These are phyloP conservation scores for Coniochaeta hoffmannii DNA, from an alignment of 2,329 filamentous ascomycete genomes.

Conservation along the genomic window DNA sequence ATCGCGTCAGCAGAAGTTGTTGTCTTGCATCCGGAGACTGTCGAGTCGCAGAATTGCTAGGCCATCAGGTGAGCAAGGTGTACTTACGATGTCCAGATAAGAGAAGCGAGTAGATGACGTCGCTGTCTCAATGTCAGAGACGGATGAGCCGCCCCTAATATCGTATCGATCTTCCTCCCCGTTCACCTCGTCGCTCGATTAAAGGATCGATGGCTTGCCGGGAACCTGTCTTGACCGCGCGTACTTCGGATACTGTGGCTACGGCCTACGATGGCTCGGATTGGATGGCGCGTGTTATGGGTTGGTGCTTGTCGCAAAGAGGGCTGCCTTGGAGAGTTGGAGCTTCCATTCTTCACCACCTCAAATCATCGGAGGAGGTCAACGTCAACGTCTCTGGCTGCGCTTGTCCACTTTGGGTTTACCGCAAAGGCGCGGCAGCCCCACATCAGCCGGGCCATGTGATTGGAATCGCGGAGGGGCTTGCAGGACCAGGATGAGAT, in stretches of 20 bases:
- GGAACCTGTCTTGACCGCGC: neutral
- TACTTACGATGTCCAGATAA: neutral
- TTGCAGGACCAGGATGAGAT: neutral
- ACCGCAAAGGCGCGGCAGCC: neutral
- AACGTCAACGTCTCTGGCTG: neutral
- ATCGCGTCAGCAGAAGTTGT: neutral
- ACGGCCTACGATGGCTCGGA: neutral
- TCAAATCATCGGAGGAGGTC: neutral
- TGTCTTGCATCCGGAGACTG: neutral
- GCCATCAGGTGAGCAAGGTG: constrained; percentile 1
- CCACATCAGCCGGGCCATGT: neutral
- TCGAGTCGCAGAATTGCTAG: neutral
- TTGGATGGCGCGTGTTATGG: neutral
- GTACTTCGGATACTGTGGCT: neutral
- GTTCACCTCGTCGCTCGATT: neutral
- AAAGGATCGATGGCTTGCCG: neutral
- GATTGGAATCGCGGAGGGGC: neutral
- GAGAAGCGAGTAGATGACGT: neutral
- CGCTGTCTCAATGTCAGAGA: neutral
- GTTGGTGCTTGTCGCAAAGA: neutral
- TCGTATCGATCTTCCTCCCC: neutral
- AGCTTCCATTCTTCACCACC: neutral
- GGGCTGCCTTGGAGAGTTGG: neutral
- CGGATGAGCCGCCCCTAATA: neutral
- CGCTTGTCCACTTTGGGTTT: neutral